A percentile compares a stretch with the other conserved stretches of the same genome.
phyloP scores from a whole-genome alignment of 169 alveolate genomes.

The Perkinsus olseni region DNA sequence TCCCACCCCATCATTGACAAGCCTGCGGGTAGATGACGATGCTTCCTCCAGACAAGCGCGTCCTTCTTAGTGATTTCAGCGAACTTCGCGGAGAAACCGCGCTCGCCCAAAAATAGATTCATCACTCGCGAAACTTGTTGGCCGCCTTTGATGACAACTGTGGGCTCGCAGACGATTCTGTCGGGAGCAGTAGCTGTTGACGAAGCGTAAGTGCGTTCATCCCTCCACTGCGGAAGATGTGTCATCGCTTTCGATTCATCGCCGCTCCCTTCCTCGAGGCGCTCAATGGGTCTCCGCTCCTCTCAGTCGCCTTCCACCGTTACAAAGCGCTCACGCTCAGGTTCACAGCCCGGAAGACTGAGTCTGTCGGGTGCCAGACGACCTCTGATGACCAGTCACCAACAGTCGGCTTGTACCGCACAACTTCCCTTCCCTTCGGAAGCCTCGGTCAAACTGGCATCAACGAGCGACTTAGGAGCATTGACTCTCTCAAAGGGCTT shows the following conservation, averaged over 20 bases:
- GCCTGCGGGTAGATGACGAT: too few species aligned
- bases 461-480: not conserved
- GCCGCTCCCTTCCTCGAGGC: not conserved
- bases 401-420: not conserved
- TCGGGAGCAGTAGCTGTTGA: not conserved
- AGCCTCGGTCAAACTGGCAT: not conserved
- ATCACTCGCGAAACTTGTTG: not conserved
- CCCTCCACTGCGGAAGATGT: not conserved
- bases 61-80: not conserved
- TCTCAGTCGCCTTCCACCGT: not conserved
- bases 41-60: not conserved
- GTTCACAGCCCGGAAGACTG: not conserved
- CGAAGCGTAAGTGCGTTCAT: not conserved
- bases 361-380: not conserved
- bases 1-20: too few species aligned
- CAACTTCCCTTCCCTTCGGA: not conserved
- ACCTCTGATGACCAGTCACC: not conserved
- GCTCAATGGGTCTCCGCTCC: not conserved
- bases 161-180: not conserved
- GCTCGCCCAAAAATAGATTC: not conserved
- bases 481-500: not conserved
- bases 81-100: not conserved
- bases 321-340: not conserved
- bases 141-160: not conserved
- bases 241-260: not conserved